Evolutionary conservation across 208 protist genomes (phyloP), one percentile per base, ranked within the genome.

Genomic region (Trypanosoma rangeli): DNA sequence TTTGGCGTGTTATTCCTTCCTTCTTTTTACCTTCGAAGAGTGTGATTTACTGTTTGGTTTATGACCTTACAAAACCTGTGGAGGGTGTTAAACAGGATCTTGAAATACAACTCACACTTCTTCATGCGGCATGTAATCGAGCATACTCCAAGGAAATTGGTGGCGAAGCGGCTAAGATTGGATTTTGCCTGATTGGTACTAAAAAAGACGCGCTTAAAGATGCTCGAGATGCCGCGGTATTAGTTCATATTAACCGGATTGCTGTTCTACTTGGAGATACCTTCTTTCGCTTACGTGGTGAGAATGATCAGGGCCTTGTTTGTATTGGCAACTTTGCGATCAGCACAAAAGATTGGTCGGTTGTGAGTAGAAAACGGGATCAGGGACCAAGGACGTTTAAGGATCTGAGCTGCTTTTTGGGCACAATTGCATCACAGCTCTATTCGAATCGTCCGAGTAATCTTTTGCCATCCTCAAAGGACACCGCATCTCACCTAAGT

Each of bases 61-160:
- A 76, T 64, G 63, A 76, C 52, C 71, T 76, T 60, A 71, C 71
- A 58, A 68, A 71, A 53, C 64, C 71, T 18, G 54, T 76, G 60
- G 63, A 69, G 44, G 60, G 55, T 39, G 66, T 71, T 26, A 76
- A 76, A 31, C 54, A 58, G 58, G 53, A 76, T 10, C 42, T 76
- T 26, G 71, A 69, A 46, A 64, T 42, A 35, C 50, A 76, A 22
- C 71, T 76, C 58, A 56, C 50, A 52, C 64, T 70, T 42, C 60
- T 76, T 55, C 71, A 76, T 39, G 71, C 71, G 31, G 50, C 62
- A n/a, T 68, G 63, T 37, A 31, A 68, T 48, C 71, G 71, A 62
- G 46, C 39, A 29, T 76, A 76, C 35, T 65, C 62, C 22, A 70
- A 62, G 33, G 64, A 67, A 33, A 63, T 64, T 59, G 71, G 64